Evolutionary conservation across 495 filamentous ascomycete genomes (phyloP), one percentile per base, ranked within the genome.

Genomic region (Massariosphaeria phaeospora): DNA sequence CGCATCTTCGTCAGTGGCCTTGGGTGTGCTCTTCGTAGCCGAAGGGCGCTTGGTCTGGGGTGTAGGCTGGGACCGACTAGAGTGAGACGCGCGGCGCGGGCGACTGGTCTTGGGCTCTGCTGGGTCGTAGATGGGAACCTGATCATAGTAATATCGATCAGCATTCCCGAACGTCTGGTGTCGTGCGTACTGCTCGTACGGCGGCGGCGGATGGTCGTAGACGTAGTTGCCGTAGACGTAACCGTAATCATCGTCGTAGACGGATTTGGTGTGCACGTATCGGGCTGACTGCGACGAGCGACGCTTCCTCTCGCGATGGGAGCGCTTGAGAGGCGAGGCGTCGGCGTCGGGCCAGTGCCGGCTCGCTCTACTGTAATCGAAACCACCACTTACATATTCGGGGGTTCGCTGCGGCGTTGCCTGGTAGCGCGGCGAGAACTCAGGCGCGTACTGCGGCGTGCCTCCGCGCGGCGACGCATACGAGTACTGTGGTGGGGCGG

Each of bases 1-100:
- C 57, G 88, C 88, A 69, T 96, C 90, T 35, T 80, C 85, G 67
- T 89, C 88, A 49, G 89, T 95, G 48, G 94, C 91, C 70, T 84
- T 80, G 47, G 80, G 76, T 41, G 81, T 63, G 25, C 65, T 31
- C 55, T 65, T 65, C 25, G 59, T 53, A 11, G 66, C 53, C 11
- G 66, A 46, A 35, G 65, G 64, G 26, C 58, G 41, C 48, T 60
- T 61, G 51, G 64, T 57, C 42, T 49, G 60, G 3, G 38, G 38
- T 23, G 51, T 26, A 27, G 56, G 62, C 47, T 51, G 63, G 33
- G 48, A 49, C 21, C 50, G 66, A 51, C 34, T 62, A 25, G 60
- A 61, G 61, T 70, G 63, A 27, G 70, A 58, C 73, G 75, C 52
- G 48, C 66, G 66, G 20, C 67, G 68, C 15, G 63, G 57, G 36